Evolutionary conservation across 306 rosid species (phyloP).

Genomic region (Castanospermum australe): DNA sequence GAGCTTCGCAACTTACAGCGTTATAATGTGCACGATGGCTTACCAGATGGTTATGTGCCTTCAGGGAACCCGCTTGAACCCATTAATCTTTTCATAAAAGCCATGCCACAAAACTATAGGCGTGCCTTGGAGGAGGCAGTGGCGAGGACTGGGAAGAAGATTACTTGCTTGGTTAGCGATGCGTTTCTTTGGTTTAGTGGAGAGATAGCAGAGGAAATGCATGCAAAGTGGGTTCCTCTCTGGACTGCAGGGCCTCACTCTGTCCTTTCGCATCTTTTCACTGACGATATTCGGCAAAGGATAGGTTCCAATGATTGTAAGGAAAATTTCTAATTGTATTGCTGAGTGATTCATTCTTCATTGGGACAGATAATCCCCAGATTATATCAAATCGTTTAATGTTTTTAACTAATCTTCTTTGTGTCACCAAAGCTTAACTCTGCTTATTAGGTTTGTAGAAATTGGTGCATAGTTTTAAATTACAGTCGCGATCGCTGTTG

Average conservation of each 20-base stretch:
- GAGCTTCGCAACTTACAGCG: slow-evolving; percentile 27
- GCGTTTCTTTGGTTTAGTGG: slow-evolving; percentile 70
- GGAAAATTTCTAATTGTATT: not conserved
- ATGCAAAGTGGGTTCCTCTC: slow-evolving; percentile 66
- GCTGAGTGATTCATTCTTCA: no score
- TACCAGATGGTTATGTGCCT: slow-evolving; percentile 41
- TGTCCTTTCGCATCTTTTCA: slow-evolving; percentile 42
- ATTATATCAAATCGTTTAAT: no score
- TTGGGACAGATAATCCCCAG: no score
- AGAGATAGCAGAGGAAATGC: slow-evolving; percentile 46
- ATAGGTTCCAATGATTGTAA: slow-evolving; percentile 21
- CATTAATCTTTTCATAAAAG: slow-evolving; percentile 37
- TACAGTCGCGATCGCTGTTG: no score
- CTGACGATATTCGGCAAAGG: slow-evolving; percentile 38
- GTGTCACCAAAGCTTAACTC: no score
- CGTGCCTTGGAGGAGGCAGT: slow-evolving; percentile 37
- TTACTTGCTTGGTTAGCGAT: slow-evolving; percentile 62
- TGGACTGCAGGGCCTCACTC: slow-evolving; percentile 80
- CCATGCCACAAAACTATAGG: slow-evolving; percentile 37
- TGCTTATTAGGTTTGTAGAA: no score
- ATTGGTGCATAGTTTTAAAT: no score
- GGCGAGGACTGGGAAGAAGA: slow-evolving; percentile 24
- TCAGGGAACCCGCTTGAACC: slow-evolving; percentile 29
- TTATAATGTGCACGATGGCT: slow-evolving; percentile 55
- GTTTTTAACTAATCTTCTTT: no score